Percentiles rank a stretch among this genome's conserved stretches.
Evolutionary conservation across 2,329 filamentous ascomycete species (phyloP).

Genomic region (Fusarium torreyae): DNA sequence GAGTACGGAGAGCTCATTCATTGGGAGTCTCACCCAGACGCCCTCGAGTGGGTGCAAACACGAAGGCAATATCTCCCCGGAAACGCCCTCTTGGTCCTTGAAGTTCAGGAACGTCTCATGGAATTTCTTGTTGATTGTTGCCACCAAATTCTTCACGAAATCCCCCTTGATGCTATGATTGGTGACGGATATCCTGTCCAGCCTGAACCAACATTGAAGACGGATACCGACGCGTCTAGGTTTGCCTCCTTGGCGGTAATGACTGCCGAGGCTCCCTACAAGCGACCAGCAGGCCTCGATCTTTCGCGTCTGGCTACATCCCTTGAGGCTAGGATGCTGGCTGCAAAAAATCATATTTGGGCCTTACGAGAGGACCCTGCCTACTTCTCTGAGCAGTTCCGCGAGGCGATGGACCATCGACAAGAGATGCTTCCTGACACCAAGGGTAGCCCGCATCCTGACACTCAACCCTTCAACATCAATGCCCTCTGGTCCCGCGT

Average conservation of each 20-base stretch:
- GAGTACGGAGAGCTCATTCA: conserved; percentile 57
- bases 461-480: not conserved
- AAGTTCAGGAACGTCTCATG: conserved; percentile 65
- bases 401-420: conserved; percentile 62
- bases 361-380: conserved; percentile 70
- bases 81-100: conserved; percentile 65
- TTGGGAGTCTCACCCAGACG: conserved; percentile 55
- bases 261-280: conserved; percentile 67
- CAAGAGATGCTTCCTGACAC: conserved; percentile 4
- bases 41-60: conserved; percentile 55
- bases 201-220: conserved; percentile 56
- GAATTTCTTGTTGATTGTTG: conserved; percentile 66
- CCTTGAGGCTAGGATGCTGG: conserved; percentile 58
- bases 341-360: conserved; percentile 69
- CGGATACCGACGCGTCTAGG: conserved; percentile 50
- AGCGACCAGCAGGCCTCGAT: conserved; percentile 63
- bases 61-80: conserved; percentile 59
- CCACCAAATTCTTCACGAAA: conserved; percentile 66
- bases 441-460: not conserved
- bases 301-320: conserved; percentile 61
- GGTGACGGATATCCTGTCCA: conserved; percentile 51
- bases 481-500: not conserved
- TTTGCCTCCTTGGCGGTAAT: conserved; percentile 59
- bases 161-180: conserved; percentile 52
- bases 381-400: conserved; percentile 65